Conservation (phyloP, 164 flowering plant species). For the Chimonanthus praecox region DNA sequence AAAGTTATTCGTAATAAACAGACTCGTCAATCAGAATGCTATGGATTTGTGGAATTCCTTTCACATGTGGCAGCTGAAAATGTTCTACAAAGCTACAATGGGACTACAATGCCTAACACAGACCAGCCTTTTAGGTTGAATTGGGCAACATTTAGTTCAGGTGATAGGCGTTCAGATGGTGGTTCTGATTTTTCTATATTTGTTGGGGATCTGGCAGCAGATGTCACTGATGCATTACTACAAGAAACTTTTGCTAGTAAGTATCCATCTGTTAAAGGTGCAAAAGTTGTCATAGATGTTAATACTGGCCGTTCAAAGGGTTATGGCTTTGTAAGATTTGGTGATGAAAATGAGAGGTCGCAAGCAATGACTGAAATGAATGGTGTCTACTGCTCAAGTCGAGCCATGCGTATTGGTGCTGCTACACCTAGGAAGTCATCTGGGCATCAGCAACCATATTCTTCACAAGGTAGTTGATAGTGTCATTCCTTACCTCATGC, state of each 20-base stretch:
- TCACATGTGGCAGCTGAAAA: conserved; percentile 81
- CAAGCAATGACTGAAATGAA: conserved; percentile 92
- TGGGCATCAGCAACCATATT: conserved; percentile 50
- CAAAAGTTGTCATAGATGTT: conserved; percentile 91
- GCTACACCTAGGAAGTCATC: conserved; percentile 91
- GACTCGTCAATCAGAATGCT: conserved; percentile 83
- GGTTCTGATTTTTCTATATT: conserved; percentile 89
- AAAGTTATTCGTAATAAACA: conserved; percentile 97
- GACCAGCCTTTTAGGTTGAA: conserved; percentile 85
- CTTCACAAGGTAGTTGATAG: neutral
- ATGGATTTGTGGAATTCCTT: conserved; percentile 90
- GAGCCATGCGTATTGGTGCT: conserved; percentile 90
- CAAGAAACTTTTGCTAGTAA: conserved; percentile 76
- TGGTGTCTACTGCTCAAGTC: conserved; percentile 78
- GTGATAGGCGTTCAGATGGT: conserved; percentile 73
- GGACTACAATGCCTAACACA: conserved; percentile 65
- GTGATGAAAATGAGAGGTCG: conserved; percentile 77
- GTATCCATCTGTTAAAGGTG: conserved; percentile 90
- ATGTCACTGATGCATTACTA: conserved; percentile 78
- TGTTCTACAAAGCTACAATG: conserved; percentile 59
- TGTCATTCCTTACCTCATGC: neutral
- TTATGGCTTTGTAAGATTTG: conserved; percentile 95
- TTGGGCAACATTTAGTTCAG: conserved; percentile 90
- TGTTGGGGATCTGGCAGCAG: conserved; percentile 93
- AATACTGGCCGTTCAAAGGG: conserved; percentile 96